Evolutionary conservation across 805 yeast species (phyloP).

Genomic region (Cyberlindnera mrakii): DNA sequence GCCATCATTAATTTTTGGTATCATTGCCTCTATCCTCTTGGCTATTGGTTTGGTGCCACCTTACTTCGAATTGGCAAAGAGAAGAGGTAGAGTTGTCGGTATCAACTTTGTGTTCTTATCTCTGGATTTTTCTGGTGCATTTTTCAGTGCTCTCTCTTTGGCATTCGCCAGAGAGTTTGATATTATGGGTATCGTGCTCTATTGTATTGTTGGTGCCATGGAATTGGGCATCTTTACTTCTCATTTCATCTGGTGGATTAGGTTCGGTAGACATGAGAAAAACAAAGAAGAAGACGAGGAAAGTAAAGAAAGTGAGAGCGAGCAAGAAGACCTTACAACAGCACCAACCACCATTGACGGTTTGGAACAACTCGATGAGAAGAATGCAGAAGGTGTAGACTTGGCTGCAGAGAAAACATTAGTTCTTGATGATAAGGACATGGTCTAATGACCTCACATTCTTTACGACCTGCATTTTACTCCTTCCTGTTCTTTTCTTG

Average conservation of each 20-base stretch:
- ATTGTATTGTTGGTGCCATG: slow-evolving; percentile 63
- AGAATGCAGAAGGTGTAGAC: too few relatives aligned
- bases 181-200: slow-evolving; percentile 72
- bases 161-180: slow-evolving; percentile 65
- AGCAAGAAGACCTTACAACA: too few relatives aligned
- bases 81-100: slow-evolving; percentile 83
- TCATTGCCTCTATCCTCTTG: slow-evolving; percentile 68
- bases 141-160: slow-evolving; percentile 63
- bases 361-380: too few relatives aligned
- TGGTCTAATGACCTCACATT: too few relatives aligned
- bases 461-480: background rate
- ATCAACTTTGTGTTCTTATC: slow-evolving; percentile 74
- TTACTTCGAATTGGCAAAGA: slow-evolving; percentile 72
- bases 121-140: slow-evolving; percentile 78
- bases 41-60: slow-evolving; percentile 85
- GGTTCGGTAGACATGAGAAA: slow-evolving; percentile 28
- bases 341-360: too few relatives aligned
- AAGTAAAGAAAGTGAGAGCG: background rate
- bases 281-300: slow-evolving; percentile 4
- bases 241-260: slow-evolving; percentile 63
- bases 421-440: too few relatives aligned
- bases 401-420: too few relatives aligned
- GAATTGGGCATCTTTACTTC: slow-evolving; percentile 74
- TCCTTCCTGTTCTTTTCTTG: too few relatives aligned
- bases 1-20: slow-evolving; percentile 80